A percentile compares a stretch with the other conserved stretches of the same genome.
These are phyloP conservation scores for Prunus mongolica DNA, from an alignment of 306 rosid genomes.

Conservation along the genomic window DNA sequence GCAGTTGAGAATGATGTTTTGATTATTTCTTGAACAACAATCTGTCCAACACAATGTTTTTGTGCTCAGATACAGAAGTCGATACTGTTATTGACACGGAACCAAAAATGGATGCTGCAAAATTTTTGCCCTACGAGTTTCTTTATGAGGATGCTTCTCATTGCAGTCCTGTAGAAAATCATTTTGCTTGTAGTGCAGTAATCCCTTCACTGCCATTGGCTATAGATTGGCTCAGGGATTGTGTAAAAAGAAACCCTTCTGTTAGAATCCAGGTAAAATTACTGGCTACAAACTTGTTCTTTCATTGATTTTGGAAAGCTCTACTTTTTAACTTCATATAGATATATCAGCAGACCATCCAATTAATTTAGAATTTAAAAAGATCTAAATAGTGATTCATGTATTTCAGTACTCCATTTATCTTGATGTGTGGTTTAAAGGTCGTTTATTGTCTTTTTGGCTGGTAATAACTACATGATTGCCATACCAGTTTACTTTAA, in stretches of 20 bases:
- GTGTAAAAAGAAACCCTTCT: slow-evolving; percentile 58
- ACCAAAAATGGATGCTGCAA: slow-evolving; percentile 28
- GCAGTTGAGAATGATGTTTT: neutral
- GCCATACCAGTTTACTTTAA: neutral
- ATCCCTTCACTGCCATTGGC: slow-evolving; percentile 72
- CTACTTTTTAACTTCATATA: neutral
- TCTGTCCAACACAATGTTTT: slow-evolving; percentile 18
- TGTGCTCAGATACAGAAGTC: slow-evolving; percentile 35
- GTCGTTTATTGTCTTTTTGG: neutral
- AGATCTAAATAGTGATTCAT: neutral
- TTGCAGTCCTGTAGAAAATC: slow-evolving; percentile 21
- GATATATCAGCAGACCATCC: neutral
- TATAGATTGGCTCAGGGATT: slow-evolving; percentile 65
- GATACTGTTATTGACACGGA: slow-evolving; percentile 29
- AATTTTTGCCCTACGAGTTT: slow-evolving; percentile 38
- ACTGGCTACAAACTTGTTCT: neutral
- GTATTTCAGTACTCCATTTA: neutral
- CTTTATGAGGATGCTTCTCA: slow-evolving; percentile 39
- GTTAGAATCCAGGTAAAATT: slow-evolving; percentile 48
- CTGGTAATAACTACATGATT: neutral
- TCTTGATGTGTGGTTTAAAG: neutral
- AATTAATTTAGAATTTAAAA: neutral
- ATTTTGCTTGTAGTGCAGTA: slow-evolving; percentile 50
- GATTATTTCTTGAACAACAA: slow-evolving; percentile 4
- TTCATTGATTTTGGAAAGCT: neutral